phyloP scores from a whole-genome alignment of 2,329 filamentous ascomycete species.

The Pseudogymnoascus pannorum region DNA sequence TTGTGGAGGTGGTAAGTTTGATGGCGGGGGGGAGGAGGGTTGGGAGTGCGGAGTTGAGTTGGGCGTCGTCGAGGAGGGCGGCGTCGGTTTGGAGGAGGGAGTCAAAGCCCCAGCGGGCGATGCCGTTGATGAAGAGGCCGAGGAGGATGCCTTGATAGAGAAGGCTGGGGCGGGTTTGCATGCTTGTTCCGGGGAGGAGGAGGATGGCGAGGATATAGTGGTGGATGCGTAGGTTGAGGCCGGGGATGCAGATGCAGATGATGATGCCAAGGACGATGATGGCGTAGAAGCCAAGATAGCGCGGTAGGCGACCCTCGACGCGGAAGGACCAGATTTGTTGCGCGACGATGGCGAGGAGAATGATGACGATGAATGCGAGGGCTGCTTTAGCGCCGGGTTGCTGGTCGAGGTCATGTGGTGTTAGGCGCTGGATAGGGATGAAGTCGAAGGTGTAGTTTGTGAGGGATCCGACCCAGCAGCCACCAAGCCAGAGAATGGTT shows the following conservation, averaged over 20 bases:
- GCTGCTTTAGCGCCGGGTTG: constrained; percentile 86
- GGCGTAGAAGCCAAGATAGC: constrained; percentile 70
- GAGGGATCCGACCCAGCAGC: constrained; percentile 82
- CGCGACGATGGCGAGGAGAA: constrained; percentile 60
- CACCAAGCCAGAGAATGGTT: constrained; percentile 81
- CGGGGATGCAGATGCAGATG: constrained; percentile 63
- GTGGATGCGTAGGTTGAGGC: constrained; percentile 79
- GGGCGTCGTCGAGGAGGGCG: constrained; percentile 62
- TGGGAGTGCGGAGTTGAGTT: constrained; percentile 55
- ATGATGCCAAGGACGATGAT: constrained; percentile 61
- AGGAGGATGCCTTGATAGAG: constrained; percentile 85
- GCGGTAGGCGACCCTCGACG: constrained; percentile 71
- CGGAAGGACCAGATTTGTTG: constrained; percentile 82
- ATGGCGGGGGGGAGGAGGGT: constrained; percentile 42
- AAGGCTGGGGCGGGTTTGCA: constrained; percentile 78
- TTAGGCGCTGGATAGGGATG: constrained; percentile 91
- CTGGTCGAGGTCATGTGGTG: constrained; percentile 75
- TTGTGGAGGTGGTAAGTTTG: constrained; percentile 29
- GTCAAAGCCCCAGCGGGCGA: constrained; percentile 91
- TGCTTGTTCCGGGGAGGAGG: constrained; percentile 76
- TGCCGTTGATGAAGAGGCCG: constrained; percentile 88
- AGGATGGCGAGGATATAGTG: constrained; percentile 89
- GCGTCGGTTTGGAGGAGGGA: constrained; percentile 75
- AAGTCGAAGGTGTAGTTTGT: constrained; percentile 94
- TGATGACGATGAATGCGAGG: constrained; percentile 66